A percentile compares a stretch with the other conserved stretches of the same genome.
Evolutionary conservation across 2,329 filamentous ascomycete genomes (phyloP).

Genomic region (Cercospora sp.): DNA sequence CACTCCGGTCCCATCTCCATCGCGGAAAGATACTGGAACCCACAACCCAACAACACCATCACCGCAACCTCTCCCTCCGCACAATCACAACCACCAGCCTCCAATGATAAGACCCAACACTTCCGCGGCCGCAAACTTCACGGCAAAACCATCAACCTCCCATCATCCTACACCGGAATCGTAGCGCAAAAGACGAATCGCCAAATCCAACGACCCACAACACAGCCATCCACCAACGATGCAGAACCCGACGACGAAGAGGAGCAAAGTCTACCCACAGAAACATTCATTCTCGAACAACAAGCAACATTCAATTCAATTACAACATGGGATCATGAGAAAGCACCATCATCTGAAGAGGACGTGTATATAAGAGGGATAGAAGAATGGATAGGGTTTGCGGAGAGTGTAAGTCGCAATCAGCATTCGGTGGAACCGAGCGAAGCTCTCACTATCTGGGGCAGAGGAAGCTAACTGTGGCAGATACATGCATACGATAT

Average conservation of each 20-base stretch:
- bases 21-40: slow-evolving; percentile 69
- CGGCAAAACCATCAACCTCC: slow-evolving; percentile 66
- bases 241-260: slow-evolving; percentile 45
- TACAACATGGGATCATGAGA: slow-evolving; percentile 82
- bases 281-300: slow-evolving; percentile 60
- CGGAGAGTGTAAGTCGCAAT: slow-evolving; percentile 59
- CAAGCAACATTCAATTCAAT: slow-evolving; percentile 71
- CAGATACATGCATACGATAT: background rate
- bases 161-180: slow-evolving; percentile 63
- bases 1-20: slow-evolving; percentile 71
- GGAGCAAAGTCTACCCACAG: slow-evolving; percentile 47
- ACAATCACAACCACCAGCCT: slow-evolving; percentile 11
- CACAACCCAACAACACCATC: slow-evolving; percentile 36
- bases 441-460: background rate
- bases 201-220: too few relatives aligned
- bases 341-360: slow-evolving; percentile 58
- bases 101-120: slow-evolving; percentile 53
- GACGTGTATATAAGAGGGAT: slow-evolving; percentile 75
- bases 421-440: background rate
- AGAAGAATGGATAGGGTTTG: slow-evolving; percentile 76
- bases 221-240: too few relatives aligned
- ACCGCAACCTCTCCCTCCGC: slow-evolving; percentile 14
- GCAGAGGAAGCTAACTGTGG: background rate
- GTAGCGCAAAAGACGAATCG: slow-evolving; percentile 34
- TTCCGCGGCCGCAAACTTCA: slow-evolving; percentile 79